phyloP scores from a whole-genome alignment of 768 basidiomycete genomes.

The Dendrothele bispora region DNA sequence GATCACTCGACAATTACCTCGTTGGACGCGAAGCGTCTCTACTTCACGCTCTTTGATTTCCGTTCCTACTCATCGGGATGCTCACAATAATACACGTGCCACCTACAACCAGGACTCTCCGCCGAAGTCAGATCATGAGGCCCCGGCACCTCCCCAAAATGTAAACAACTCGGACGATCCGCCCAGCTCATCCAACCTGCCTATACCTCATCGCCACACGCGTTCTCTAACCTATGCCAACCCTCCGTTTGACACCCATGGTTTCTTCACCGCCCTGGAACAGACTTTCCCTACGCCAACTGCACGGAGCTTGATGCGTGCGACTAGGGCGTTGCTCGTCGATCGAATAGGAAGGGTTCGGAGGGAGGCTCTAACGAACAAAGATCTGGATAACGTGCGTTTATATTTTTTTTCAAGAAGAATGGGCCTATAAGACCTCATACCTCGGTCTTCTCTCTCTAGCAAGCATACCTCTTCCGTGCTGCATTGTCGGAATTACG shows the following conservation, averaged over 20 bases:
- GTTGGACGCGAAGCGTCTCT: conserved; percentile 1
- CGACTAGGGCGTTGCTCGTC: conserved; percentile 76
- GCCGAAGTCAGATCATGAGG: not conserved
- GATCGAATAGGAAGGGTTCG: conserved; percentile 72
- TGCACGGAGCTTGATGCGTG: conserved; percentile 80
- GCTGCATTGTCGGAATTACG: conserved; percentile 91
- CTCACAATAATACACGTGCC: conserved; percentile 7
- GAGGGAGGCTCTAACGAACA: conserved; percentile 67
- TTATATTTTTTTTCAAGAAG: not conserved
- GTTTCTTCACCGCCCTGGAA: conserved; percentile 71
- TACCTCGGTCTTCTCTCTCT: conserved; percentile 6
- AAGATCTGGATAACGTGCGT: conserved; percentile 83
- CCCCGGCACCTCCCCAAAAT: conserved; percentile 9
- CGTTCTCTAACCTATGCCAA: conserved; percentile 47
- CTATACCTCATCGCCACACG: not conserved
- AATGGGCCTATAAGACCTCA: not conserved
- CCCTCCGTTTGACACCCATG: conserved; percentile 84
- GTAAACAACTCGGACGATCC: not conserved
- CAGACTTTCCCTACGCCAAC: conserved; percentile 72
- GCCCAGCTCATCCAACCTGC: not conserved
- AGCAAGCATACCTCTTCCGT: conserved; percentile 96
- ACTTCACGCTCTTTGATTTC: not conserved
- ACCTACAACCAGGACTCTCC: not conserved
- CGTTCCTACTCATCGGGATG: conserved; percentile 1
- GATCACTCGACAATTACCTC: conserved; percentile 8